Base-by-base conservation (phyloP, 2,329 filamentous ascomycete species). In the Dryadomyces quercus-mongolicae region DNA sequence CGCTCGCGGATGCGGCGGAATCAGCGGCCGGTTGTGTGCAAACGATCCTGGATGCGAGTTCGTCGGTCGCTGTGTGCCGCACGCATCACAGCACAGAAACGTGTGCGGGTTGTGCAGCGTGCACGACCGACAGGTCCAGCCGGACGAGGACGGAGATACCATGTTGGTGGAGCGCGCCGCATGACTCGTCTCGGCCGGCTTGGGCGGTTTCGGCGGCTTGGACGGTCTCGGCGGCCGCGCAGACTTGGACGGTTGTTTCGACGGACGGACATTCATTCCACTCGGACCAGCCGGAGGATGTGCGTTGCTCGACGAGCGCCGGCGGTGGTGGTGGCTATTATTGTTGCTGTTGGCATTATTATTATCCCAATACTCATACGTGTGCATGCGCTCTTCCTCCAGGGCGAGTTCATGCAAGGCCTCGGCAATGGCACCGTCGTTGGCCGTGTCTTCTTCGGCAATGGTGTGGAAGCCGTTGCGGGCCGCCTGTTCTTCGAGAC, bases 371-470 rank as follows among this genome's bases (percentile, higher is more conserved):
- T n/a, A n/a, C 7, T 9, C 12, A 22, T 46, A 18, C 6, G 36
- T 12, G 36, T 40, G 36, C 10, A 16, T 40, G 36, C 36, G 69
- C 58, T 86, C 79, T 58, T 95, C 90, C 64, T 95, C 83, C 64
- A 94, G 86, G 25, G 93, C 85, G 18, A 95, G 73, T 62, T 96
- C 91, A 72, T 88, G 90, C 36, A 94, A 73, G 0, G 90, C 90
- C 63, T 91, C 82, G 53, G 89, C 82, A 57, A 95, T 95, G 5
- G 91, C 91, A 22, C 80, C 76, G 54, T 95, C 88, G 62, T 95
- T 94, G 3, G 89, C 91, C 61, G 90, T 85, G 54, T 95, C 89
- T 65, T 94, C 87, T 60, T 94, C 88, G 0, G 88, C 89, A 62
- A 87, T 80, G 0, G 90, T 96, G 57, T 78, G 80, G 71, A 94